These are phyloP conservation scores for Eremothecium coryli DNA, from an alignment of 1,139 yeast species.

Conservation along the genomic window DNA sequence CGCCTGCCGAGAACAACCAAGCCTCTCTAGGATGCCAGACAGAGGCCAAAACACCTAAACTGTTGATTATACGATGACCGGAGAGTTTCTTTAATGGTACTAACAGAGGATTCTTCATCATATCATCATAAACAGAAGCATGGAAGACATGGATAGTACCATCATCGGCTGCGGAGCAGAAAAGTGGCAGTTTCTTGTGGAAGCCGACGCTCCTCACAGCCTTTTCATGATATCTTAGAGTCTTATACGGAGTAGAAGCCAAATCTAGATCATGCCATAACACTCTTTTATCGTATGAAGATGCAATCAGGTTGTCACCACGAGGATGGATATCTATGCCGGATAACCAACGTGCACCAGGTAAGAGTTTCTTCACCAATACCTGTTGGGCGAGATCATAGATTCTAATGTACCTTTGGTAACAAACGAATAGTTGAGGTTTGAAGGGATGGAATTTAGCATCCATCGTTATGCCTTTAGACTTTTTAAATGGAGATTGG, in stretches of 20 bases:
- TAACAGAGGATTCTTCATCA: conserved; percentile 88
- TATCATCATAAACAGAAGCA: conserved; percentile 91
- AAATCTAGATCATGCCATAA: conserved; percentile 96
- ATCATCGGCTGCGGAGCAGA: conserved; percentile 96
- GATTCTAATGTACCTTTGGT: conserved; percentile 84
- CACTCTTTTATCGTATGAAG: conserved; percentile 89
- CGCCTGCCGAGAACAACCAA: conserved; percentile 97
- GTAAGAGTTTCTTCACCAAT: conserved; percentile 71
- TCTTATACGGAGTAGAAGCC: conserved; percentile 85
- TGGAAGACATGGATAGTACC: conserved; percentile 92
- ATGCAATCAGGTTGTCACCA: conserved; percentile 89
- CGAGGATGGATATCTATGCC: conserved; percentile 90
- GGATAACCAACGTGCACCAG: conserved; percentile 94
- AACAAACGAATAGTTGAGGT: conserved; percentile 88
- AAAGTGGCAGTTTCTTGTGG: conserved; percentile 84
- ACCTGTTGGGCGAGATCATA: conserved; percentile 86
- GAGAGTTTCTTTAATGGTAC: conserved; percentile 92
- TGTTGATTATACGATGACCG: conserved; percentile 77
- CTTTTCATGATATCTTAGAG: conserved; percentile 85
- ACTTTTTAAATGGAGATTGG: conserved; percentile 92
- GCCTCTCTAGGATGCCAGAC: conserved; percentile 98
- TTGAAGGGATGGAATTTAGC: conserved; percentile 96
- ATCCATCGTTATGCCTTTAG: conserved; percentile 90
- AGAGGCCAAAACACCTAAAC: conserved; percentile 82
- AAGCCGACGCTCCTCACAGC: conserved; percentile 84